Percentiles rank a stretch among this genome's conserved stretches.
These are phyloP conservation scores for Zygotorulaspora sp. DNA, from an alignment of 805 yeast species.

Conservation along the genomic window DNA sequence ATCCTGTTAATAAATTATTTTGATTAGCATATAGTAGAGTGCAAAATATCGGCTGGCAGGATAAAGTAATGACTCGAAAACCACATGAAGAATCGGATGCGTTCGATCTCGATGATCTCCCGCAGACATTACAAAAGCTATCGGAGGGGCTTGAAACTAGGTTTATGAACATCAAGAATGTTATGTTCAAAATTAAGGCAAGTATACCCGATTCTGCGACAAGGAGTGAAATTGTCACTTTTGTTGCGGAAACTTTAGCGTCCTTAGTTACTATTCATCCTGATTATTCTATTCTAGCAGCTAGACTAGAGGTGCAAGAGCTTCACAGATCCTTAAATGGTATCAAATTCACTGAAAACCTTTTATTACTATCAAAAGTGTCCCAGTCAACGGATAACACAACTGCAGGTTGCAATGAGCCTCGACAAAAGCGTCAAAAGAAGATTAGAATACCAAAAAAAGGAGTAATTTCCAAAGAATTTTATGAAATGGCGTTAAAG, in stretches of 20 bases:
- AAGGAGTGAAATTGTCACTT: slow-evolving; percentile 5
- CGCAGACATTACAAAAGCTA: slow-evolving; percentile 32
- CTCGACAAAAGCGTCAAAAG: slow-evolving; percentile 70
- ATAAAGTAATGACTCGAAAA: slow-evolving; percentile 3
- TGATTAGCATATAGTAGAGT: too few relatives aligned
- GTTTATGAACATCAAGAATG: slow-evolving; percentile 86
- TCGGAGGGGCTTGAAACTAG: slow-evolving; percentile 85
- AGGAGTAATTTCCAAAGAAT: slow-evolving; percentile 61
- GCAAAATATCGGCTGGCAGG: too few relatives aligned
- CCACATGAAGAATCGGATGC: not conserved
- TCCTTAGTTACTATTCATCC: slow-evolving; percentile 95
- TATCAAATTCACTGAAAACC: slow-evolving; percentile 16
- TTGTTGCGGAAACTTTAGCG: slow-evolving; percentile 92
- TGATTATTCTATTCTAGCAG: slow-evolving; percentile 91
- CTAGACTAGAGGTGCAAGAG: slow-evolving; percentile 87
- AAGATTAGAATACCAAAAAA: slow-evolving; percentile 59
- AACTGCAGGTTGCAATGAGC: slow-evolving; percentile 50
- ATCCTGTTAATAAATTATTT: too few relatives aligned
- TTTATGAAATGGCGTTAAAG: slow-evolving; percentile 55
- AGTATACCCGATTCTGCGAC: slow-evolving; percentile 35
- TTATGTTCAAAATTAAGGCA: slow-evolving; percentile 86
- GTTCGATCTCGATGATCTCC: slow-evolving; percentile 7
- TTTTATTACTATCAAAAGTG: slow-evolving; percentile 9
- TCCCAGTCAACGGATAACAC: slow-evolving; percentile 3
- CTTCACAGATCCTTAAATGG: slow-evolving; percentile 63